phyloP scores from a whole-genome alignment of 2,329 filamentous ascomycete species.

The Phyllosticta citrichinensis region DNA sequence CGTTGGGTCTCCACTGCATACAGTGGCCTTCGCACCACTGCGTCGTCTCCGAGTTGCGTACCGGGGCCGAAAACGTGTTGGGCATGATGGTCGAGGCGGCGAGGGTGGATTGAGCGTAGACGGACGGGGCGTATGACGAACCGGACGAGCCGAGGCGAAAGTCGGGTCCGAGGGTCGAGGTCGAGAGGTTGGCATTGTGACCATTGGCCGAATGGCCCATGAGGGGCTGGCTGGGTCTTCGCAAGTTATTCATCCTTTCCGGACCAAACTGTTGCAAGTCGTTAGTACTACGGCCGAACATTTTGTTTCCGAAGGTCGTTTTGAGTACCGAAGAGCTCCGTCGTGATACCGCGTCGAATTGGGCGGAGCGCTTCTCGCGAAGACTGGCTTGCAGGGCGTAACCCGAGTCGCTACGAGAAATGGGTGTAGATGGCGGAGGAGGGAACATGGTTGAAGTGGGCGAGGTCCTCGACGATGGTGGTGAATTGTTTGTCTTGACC shows the following conservation, averaged over 20 bases:
- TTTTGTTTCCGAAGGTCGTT: conserved; percentile 4
- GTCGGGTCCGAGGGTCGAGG: conserved; percentile 48
- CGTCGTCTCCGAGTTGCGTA: conserved; percentile 66
- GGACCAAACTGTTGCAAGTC: conserved; percentile 52
- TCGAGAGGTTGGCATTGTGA: conserved; percentile 54
- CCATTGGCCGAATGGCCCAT: conserved; percentile 43
- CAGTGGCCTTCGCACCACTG: conserved; percentile 83
- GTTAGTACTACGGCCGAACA: conserved; percentile 19
- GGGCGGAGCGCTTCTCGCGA: conserved; percentile 86
- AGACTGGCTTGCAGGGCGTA: conserved; percentile 78
- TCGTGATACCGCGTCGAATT: conserved; percentile 73
- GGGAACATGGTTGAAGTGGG: conserved; percentile 71
- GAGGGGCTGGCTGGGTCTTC: conserved; percentile 58
- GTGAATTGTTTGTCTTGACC: conserved; percentile 34
- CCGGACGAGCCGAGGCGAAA: conserved; percentile 31
- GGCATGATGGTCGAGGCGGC: conserved; percentile 83
- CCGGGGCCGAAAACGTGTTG: conserved; percentile 68
- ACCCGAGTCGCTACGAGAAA: conserved; percentile 86
- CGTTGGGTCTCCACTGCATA: conserved; percentile 54
- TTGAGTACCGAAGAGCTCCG: conserved; percentile 67
- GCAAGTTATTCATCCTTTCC: conserved; percentile 57
- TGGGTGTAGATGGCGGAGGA: conserved; percentile 64
- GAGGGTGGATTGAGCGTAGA: conserved; percentile 77
- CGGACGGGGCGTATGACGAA: conserved; percentile 62
- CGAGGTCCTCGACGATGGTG: conserved; percentile 51